phyloP scores from a whole-genome alignment of 169 alveolate genomes.

The Cryptosporidium andersoni region DNA sequence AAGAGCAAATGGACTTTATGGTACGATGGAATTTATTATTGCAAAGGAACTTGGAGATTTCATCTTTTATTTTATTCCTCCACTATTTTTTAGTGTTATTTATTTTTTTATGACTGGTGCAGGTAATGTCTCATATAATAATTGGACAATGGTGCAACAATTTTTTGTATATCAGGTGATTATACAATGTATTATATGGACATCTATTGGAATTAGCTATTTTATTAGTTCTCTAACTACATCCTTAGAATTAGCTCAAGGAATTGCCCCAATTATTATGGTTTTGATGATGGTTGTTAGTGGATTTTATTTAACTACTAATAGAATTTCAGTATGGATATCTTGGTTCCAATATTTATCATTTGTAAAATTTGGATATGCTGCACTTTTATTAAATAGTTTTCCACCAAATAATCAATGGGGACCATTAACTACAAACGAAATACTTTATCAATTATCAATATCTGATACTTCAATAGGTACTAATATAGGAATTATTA shows the following conservation, averaged over 20 bases:
- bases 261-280: constrained; percentile 31
- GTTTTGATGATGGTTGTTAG: constrained; percentile 27
- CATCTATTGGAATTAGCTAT: constrained; percentile 25
- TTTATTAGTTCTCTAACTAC: constrained; percentile 22
- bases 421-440: constrained; percentile 34
- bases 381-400: constrained; percentile 18
- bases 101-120: constrained; percentile 42
- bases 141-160: constrained; percentile 17
- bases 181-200: constrained; percentile 11
- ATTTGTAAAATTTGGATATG: constrained; percentile 18
- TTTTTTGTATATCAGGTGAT: constrained; percentile 16
- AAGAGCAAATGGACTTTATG: constrained; percentile 48
- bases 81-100: constrained; percentile 13
- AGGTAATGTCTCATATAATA: constrained; percentile 2
- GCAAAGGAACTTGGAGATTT: constrained; percentile 49
- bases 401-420: constrained; percentile 28
- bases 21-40: constrained; percentile 9
- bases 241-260: constrained; percentile 43
- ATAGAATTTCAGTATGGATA: constrained; percentile 33
- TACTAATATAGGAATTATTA: background rate
- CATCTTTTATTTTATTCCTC: constrained; percentile 28
- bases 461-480: constrained; percentile 33
- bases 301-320: constrained; percentile 43
- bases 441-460: constrained; percentile 9
- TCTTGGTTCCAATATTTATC: constrained; percentile 44